Evolutionary conservation across 148 eudicot species (phyloP).

Genomic region (Salicornia ramosissima): DNA sequence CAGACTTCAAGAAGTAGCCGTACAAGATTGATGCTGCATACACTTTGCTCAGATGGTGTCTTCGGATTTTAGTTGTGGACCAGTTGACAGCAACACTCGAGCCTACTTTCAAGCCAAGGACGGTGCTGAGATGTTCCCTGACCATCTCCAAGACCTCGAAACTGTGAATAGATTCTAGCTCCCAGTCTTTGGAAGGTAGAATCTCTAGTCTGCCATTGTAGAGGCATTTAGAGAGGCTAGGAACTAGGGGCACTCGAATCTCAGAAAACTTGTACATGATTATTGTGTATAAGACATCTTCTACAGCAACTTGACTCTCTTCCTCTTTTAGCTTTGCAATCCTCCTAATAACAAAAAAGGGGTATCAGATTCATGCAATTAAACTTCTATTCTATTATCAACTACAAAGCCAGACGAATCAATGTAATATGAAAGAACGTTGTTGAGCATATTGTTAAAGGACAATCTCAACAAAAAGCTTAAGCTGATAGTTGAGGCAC

Average conservation of each 20-base stretch:
- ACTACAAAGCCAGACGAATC: background rate
- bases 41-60: slow-evolving; percentile 37
- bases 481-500: too few species aligned
- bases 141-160: slow-evolving; percentile 60
- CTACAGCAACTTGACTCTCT: slow-evolving; percentile 53
- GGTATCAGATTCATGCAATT: background rate
- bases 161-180: slow-evolving; percentile 72
- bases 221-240: slow-evolving; percentile 65
- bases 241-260: slow-evolving; percentile 58
- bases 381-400: background rate
- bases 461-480: too few species aligned
- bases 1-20: slow-evolving; percentile 84
- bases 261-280: slow-evolving; percentile 56
- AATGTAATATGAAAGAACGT: background rate
- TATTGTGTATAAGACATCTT: slow-evolving; percentile 69
- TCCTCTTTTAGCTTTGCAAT: slow-evolving; percentile 62
- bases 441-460: too few species aligned
- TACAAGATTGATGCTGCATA: slow-evolving; percentile 57
- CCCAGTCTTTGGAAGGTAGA: slow-evolving; percentile 62
- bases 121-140: slow-evolving; percentile 49
- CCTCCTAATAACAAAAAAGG: slow-evolving; percentile 50
- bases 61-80: slow-evolving; percentile 44
- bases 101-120: slow-evolving; percentile 50
- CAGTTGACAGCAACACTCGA: slow-evolving; percentile 60
- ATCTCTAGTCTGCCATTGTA: slow-evolving; percentile 73